Evolutionary conservation across 371 early-diverging fungal genomes (phyloP).

Genomic region (Mucor saturninus): DNA sequence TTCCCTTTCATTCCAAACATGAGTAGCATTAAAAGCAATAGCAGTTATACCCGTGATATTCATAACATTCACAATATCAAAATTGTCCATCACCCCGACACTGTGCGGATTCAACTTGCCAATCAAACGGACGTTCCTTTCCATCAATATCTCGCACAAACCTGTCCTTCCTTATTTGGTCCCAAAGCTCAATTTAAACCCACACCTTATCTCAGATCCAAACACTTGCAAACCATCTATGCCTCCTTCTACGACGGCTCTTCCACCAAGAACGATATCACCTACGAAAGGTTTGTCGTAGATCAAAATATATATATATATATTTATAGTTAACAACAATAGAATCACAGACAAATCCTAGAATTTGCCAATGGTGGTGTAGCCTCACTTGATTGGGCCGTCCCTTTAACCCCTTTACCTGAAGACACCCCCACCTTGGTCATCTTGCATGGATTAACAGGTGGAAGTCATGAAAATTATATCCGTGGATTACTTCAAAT

Average conservation of each 20-base stretch:
- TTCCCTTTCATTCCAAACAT: not conserved
- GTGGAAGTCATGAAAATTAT: constrained; percentile 82
- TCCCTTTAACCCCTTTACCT: constrained; percentile 39
- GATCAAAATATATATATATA: no score
- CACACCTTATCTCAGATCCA: constrained; percentile 52
- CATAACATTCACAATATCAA: constrained; percentile 21
- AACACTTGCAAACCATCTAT: constrained; percentile 59
- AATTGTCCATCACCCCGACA: constrained; percentile 18
- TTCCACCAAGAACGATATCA: constrained; percentile 33
- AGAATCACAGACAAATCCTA: constrained; percentile 54
- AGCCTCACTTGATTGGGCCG: constrained; percentile 84
- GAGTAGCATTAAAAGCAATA: constrained; percentile 16
- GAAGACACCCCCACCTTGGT: constrained; percentile 69
- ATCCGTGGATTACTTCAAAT: constrained; percentile 69
- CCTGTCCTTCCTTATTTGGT: constrained; percentile 31
- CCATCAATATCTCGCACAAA: constrained; percentile 30
- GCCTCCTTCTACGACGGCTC: constrained; percentile 42
- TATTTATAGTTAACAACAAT: no score
- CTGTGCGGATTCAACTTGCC: constrained; percentile 23
- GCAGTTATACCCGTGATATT: constrained; percentile 9
- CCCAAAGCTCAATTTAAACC: constrained; percentile 26
- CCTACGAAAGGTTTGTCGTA: constrained; percentile 45
- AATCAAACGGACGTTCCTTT: constrained; percentile 25
- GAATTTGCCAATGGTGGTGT: constrained; percentile 79
- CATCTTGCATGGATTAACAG: constrained; percentile 84